Evolutionary conservation across 179 eudicot genomes (phyloP).

Genomic region (Corrigiola litoralis): DNA sequence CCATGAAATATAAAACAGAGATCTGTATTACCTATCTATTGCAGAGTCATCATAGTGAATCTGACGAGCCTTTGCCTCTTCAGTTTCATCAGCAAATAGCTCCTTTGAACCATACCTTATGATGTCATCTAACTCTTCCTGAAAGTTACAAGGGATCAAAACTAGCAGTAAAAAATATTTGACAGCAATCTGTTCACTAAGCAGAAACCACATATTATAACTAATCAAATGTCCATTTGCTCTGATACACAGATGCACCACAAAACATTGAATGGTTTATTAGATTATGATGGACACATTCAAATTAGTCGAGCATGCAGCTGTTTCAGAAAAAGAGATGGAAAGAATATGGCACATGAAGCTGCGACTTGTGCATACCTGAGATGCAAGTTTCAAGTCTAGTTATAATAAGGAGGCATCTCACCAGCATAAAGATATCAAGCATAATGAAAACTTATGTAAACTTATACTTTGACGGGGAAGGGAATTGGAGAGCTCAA

Average conservation of each 20-base stretch:
- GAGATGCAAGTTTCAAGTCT: background rate
- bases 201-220: background rate
- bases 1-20: background rate
- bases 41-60: conserved; percentile 98
- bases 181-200: background rate
- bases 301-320: no score
- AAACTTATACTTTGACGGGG: no score
- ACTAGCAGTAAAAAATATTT: background rate
- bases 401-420: background rate
- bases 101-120: conserved; percentile 95
- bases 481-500: no score
- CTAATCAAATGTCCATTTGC: no score
- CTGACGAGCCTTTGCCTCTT: conserved; percentile 92
- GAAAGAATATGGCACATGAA: no score
- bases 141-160: conserved; percentile 12
- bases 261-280: no score
- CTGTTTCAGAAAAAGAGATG: no score
- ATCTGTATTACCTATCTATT: conserved; percentile 57
- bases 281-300: no score
- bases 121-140: conserved; percentile 99
- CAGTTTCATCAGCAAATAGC: conserved; percentile 90
- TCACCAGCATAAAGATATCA: background rate
- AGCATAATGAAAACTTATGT: background rate
- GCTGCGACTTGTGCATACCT: no score
- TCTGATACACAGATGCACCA: no score